Conservation (phyloP, 2,329 filamentous ascomycete genomes). For the Pleurostoma richardsiae region DNA sequence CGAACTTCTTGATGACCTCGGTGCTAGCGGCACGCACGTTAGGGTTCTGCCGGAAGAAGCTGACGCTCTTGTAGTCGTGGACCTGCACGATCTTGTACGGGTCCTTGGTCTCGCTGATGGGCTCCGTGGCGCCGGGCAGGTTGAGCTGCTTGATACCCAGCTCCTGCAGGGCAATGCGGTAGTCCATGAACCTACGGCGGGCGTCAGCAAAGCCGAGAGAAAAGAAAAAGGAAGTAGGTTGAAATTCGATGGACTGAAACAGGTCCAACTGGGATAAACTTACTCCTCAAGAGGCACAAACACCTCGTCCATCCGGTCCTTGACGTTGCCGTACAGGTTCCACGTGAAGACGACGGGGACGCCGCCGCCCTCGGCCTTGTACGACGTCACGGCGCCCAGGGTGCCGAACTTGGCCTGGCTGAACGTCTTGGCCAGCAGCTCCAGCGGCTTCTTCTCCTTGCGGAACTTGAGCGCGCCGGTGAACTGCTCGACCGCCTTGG, state of each 20-base stretch:
- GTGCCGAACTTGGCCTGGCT: constrained; percentile 66
- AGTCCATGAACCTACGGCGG: constrained; percentile 69
- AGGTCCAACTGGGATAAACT: constrained; percentile 23
- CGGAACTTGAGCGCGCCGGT: constrained; percentile 78
- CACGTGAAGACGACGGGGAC: constrained; percentile 67
- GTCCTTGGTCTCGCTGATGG: constrained; percentile 71
- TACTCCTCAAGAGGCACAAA: constrained; percentile 81
- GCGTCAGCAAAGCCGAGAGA: constrained; percentile 2
- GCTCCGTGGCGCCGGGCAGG: constrained; percentile 61
- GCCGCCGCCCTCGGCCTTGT: constrained; percentile 41
- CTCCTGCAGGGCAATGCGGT: constrained; percentile 76
- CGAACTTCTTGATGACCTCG: constrained; percentile 77
- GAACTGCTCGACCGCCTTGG: constrained; percentile 73
- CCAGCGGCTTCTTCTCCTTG: constrained; percentile 66
- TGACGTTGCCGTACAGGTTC: constrained; percentile 89
- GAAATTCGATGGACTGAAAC: not conserved
- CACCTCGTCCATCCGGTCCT: constrained; percentile 70
- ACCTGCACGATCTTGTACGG: constrained; percentile 90
- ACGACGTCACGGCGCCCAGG: constrained; percentile 76
- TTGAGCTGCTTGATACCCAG: constrained; percentile 69
- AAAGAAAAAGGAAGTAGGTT: constrained; percentile 2
- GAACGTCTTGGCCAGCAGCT: constrained; percentile 60
- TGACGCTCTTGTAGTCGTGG: constrained; percentile 87
- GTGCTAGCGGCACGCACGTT: constrained; percentile 70
- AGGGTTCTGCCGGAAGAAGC: constrained; percentile 78